A percentile compares a stretch with the other conserved stretches of the same genome.
These are phyloP conservation scores for Podospora pseudocomata DNA, from an alignment of 495 filamentous ascomycete genomes.

Conservation along the genomic window DNA sequence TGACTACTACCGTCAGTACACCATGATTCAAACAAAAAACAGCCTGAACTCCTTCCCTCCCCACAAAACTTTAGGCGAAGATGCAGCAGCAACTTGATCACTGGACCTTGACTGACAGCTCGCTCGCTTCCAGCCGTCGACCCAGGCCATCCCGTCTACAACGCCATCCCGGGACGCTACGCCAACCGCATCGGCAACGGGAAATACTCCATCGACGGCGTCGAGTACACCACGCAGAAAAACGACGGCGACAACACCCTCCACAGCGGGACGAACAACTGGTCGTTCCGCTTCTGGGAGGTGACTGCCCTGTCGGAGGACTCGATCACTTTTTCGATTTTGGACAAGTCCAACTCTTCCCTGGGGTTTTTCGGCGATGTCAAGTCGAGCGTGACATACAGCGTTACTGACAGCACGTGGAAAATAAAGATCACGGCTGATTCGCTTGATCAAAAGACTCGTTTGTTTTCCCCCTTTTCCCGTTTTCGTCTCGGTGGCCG, in stretches of 20 bases:
- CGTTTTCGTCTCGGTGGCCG: not conserved
- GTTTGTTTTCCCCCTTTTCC: constrained; percentile 27
- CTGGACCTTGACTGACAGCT: not conserved
- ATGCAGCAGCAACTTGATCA: not conserved
- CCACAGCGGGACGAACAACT: constrained; percentile 59
- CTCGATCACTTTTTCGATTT: constrained; percentile 75
- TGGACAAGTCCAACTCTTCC: constrained; percentile 60
- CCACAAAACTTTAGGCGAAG: constrained; percentile 12
- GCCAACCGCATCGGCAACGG: constrained; percentile 55
- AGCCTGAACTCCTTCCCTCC: constrained; percentile 8
- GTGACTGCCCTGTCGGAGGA: constrained; percentile 54
- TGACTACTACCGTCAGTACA: constrained; percentile 41
- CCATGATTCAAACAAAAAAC: constrained; percentile 9
- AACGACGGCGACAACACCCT: constrained; percentile 59
- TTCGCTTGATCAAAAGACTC: constrained; percentile 49
- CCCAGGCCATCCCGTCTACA: constrained; percentile 49
- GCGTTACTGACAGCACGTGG: constrained; percentile 48
- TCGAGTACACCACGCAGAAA: constrained; percentile 46
- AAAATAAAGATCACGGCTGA: constrained; percentile 51
- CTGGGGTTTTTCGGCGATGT: constrained; percentile 72
- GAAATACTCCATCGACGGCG: constrained; percentile 49
- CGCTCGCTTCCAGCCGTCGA: constrained; percentile 36
- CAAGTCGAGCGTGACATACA: constrained; percentile 70
- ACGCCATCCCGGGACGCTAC: constrained; percentile 53
- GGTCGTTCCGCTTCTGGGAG: constrained; percentile 53